Percentiles rank a stretch among this genome's conserved stretches.
phyloP scores from a whole-genome alignment of 768 basidiomycete genomes.

The Hygrophoropsis aurantiaca region DNA sequence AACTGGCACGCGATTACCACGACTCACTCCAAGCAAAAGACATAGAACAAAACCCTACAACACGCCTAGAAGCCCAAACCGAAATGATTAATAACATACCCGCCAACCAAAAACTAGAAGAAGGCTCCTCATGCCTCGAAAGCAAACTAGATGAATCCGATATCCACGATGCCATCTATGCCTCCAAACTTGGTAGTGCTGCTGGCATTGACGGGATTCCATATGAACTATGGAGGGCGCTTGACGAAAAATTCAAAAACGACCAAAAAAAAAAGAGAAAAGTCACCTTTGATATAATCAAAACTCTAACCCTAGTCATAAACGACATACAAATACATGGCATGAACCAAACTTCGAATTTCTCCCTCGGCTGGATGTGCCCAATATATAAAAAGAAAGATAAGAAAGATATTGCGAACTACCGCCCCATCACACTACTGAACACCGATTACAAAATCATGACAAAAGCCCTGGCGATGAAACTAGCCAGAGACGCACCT shows the following conservation, averaged over 20 bases:
- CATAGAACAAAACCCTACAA: background rate
- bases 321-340: constrained; percentile 18
- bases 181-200: constrained; percentile 16
- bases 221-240: constrained; percentile 28
- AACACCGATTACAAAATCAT: constrained; percentile 35
- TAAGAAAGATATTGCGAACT: constrained; percentile 28
- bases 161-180: constrained; percentile 11
- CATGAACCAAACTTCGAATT: constrained; percentile 5
- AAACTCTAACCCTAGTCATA: background rate
- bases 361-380: constrained; percentile 32
- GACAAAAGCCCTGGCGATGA: constrained; percentile 20
- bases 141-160: constrained; percentile 3
- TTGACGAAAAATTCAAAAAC: background rate
- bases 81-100: no score
- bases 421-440: constrained; percentile 36
- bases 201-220: constrained; percentile 24
- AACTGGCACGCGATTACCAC: constrained; percentile 15
- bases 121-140: background rate
- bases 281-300: constrained; percentile 6
- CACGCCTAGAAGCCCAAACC: no score
- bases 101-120: background rate
- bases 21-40: constrained; percentile 20
- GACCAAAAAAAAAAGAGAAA: background rate
- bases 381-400: constrained; percentile 44
- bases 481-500: constrained; percentile 9